Percentiles rank a stretch among this genome's conserved stretches.
Conservation (phyloP, 257 asterid genomes). For the Apocynum venetum region DNA sequence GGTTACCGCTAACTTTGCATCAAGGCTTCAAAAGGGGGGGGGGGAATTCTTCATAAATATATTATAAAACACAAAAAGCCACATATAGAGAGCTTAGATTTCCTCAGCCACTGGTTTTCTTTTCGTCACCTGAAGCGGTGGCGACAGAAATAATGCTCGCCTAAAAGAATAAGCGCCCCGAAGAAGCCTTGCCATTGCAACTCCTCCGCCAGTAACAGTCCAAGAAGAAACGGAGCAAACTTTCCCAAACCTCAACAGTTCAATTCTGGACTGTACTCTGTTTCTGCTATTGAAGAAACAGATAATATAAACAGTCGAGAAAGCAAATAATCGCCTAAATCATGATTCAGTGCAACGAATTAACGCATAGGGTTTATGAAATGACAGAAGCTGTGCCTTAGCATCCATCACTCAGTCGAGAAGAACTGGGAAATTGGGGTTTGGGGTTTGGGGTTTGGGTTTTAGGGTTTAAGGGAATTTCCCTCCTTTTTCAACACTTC, state of each 20-base stretch:
- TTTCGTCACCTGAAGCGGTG: slow-evolving; percentile 18
- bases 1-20: too few species aligned
- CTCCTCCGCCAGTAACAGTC: neutral
- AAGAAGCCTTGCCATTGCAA: slow-evolving; percentile 55
- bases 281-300: slow-evolving; percentile 7
- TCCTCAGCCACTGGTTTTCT: slow-evolving; percentile 18
- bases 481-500: slow-evolving; percentile 26
- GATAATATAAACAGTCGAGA: slow-evolving; percentile 6
- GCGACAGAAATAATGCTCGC: slow-evolving; percentile 33
- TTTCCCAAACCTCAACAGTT: neutral
- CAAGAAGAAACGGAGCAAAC: neutral
- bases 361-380: neutral
- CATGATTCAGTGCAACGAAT: neutral
- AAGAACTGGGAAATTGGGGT: neutral
- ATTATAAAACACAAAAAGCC: neutral
- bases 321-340: neutral
- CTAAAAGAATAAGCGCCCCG: slow-evolving; percentile 44
- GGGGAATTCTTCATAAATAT: neutral
- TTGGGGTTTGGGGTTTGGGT: neutral
- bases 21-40: neutral
- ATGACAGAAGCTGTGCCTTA: neutral
- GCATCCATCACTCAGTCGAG: neutral
- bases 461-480: slow-evolving; percentile 52
- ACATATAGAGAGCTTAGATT: neutral
- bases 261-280: neutral